Percentiles rank a stretch among this genome's conserved stretches.
phyloP scores from a whole-genome alignment of 2,329 filamentous ascomycete species.

The Alternaria rosae region DNA sequence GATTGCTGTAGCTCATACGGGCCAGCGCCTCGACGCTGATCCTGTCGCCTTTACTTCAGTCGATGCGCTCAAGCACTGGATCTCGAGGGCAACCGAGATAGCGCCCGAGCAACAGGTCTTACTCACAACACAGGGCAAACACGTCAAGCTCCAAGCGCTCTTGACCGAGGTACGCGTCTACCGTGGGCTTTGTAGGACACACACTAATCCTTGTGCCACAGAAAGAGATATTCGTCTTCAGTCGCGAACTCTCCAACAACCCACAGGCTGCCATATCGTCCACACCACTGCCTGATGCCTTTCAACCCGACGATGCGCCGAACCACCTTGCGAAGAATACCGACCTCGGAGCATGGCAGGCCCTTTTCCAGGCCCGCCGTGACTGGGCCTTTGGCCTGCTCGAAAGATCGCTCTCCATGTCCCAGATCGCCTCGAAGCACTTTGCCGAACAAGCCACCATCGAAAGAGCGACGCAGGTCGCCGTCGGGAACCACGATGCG shows the following conservation, averaged over 20 bases:
- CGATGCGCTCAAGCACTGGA: slow-evolving; percentile 84
- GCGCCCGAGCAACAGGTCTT: slow-evolving; percentile 81
- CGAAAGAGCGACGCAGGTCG: slow-evolving; percentile 80
- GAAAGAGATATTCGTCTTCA: slow-evolving; percentile 92
- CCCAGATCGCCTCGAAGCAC: slow-evolving; percentile 67
- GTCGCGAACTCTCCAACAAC: slow-evolving; percentile 65
- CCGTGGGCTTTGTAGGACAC: not conserved
- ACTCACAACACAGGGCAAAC: slow-evolving; percentile 83
- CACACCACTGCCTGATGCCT: slow-evolving; percentile 63
- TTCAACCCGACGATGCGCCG: slow-evolving; percentile 70
- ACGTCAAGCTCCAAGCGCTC: slow-evolving; percentile 80
- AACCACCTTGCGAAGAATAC: slow-evolving; percentile 82
- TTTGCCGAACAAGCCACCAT: slow-evolving; percentile 79
- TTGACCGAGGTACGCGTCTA: slow-evolving; percentile 73
- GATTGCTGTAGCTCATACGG: slow-evolving; percentile 91
- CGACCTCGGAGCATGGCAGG: slow-evolving; percentile 86
- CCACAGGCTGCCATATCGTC: slow-evolving; percentile 60
- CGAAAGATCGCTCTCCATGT: slow-evolving; percentile 72
- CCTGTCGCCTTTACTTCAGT: slow-evolving; percentile 76
- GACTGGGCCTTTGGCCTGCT: slow-evolving; percentile 78
- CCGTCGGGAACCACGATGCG: slow-evolving; percentile 81
- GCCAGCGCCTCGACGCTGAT: slow-evolving; percentile 83
- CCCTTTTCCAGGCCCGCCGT: slow-evolving; percentile 80
- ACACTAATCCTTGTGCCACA: slow-evolving; percentile 48
- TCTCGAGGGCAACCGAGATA: slow-evolving; percentile 77